Conservation (phyloP, 495 filamentous ascomycete genomes). For the Niebla homalea region DNA sequence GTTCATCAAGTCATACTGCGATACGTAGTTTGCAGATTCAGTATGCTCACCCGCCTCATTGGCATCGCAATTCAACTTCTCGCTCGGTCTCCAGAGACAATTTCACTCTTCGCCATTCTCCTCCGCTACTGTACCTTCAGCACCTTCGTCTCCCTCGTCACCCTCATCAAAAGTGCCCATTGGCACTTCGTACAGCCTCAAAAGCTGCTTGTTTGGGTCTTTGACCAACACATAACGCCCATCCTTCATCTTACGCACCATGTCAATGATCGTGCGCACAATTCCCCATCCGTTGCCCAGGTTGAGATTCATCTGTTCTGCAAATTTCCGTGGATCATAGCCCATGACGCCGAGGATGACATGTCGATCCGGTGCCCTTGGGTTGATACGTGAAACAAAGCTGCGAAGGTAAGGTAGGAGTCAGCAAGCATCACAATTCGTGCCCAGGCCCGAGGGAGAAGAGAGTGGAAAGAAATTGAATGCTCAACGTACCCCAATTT, state of each 20-base stretch:
- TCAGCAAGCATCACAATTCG: not conserved
- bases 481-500: constrained; percentile 65
- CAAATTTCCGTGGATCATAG: constrained; percentile 96
- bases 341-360: constrained; percentile 90
- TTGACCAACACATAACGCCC: constrained; percentile 57
- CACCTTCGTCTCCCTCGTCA: constrained; percentile 36
- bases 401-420: not conserved
- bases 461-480: not conserved
- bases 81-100: too few relatives aligned
- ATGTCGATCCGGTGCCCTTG: constrained; percentile 77
- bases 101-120: constrained; percentile 26
- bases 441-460: constrained; percentile 1
- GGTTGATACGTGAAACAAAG: constrained; percentile 45
- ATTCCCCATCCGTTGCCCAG: constrained; percentile 98
- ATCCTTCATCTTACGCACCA: constrained; percentile 44
- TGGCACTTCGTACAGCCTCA: constrained; percentile 87
- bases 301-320: constrained; percentile 93
- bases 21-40: too few relatives aligned
- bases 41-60: too few relatives aligned
- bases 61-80: too few relatives aligned
- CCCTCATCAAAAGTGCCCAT: constrained; percentile 75
- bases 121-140: constrained; percentile 27
- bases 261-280: constrained; percentile 91
- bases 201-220: constrained; percentile 91
- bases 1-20: too few relatives aligned